Evolutionary conservation across 306 rosid species (phyloP).

Genomic region (Vicia sativa): DNA sequence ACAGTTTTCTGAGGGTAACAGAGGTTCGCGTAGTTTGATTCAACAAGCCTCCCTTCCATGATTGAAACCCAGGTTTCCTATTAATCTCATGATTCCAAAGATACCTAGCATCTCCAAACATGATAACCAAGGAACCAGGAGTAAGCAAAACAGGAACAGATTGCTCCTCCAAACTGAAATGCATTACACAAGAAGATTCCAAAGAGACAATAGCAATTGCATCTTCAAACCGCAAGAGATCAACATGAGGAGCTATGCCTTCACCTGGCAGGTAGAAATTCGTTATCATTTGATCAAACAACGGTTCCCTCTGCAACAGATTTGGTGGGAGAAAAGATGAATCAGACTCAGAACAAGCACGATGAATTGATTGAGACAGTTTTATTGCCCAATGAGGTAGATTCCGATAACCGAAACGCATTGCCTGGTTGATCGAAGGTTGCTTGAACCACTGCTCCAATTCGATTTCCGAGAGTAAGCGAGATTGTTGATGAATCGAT

Average conservation of each 20-base stretch:
- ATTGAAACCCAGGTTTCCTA: constrained; percentile 72
- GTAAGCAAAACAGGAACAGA: constrained; percentile 59
- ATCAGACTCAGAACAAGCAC: constrained; percentile 27
- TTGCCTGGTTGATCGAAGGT: constrained; percentile 72
- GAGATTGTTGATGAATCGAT: constrained; percentile 50
- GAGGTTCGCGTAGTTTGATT: constrained; percentile 66
- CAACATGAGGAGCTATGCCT: constrained; percentile 86
- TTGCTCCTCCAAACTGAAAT: constrained; percentile 48
- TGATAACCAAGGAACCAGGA: constrained; percentile 73
- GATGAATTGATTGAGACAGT: constrained; percentile 53
- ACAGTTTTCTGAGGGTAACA: constrained; percentile 83
- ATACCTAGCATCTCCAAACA: constrained; percentile 89
- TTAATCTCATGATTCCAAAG: constrained; percentile 86
- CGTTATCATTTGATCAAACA: constrained; percentile 80
- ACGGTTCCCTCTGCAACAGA: constrained; percentile 62
- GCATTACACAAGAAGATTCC: constrained; percentile 85
- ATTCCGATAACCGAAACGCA: constrained; percentile 70
- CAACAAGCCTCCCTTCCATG: constrained; percentile 66
- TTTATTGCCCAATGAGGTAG: constrained; percentile 75
- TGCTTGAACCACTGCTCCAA: constrained; percentile 44
- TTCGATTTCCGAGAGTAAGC: constrained; percentile 60
- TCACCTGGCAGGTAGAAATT: constrained; percentile 79
- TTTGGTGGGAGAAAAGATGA: constrained; percentile 44
- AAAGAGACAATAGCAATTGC: constrained; percentile 86
- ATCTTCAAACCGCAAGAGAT: constrained; percentile 86